Percentiles rank a stretch among this genome's conserved stretches.
phyloP scores from a whole-genome alignment of 2,329 filamentous ascomycete species.

The Pseudocercospora crystallina region DNA sequence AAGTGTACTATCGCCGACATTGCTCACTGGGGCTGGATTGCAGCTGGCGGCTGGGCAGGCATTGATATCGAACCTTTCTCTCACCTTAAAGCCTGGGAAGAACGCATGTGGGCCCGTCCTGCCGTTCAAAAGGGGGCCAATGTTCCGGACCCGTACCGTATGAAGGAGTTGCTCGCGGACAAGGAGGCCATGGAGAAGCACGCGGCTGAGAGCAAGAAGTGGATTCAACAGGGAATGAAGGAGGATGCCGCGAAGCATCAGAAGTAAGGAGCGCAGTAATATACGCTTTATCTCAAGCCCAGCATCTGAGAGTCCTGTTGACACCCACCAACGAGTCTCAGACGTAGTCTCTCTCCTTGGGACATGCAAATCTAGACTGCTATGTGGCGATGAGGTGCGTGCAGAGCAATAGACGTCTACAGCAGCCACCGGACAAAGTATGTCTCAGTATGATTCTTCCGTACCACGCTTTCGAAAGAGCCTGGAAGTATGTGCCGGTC shows the following conservation, averaged over 20 bases:
- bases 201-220: conserved; percentile 50
- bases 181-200: conserved; percentile 59
- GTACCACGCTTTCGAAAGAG: no score
- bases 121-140: conserved; percentile 66
- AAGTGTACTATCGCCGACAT: conserved; percentile 72
- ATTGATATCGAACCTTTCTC: conserved; percentile 75
- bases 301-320: no score
- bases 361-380: no score
- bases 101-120: conserved; percentile 66
- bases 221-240: conserved; percentile 71
- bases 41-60: conserved; percentile 58
- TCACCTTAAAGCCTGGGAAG: conserved; percentile 72
- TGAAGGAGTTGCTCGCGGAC: conserved; percentile 60
- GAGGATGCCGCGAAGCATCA: conserved; percentile 56
- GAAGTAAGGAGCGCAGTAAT: not conserved
- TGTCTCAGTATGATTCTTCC: no score
- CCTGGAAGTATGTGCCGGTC: no score
- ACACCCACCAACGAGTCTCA: no score
- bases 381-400: no score
- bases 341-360: no score
- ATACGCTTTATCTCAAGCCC: no score
- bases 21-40: conserved; percentile 76
- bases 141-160: conserved; percentile 64
- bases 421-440: no score
- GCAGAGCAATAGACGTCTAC: no score